Evolutionary conservation across 2,329 filamentous ascomycete genomes (phyloP), one percentile per base, ranked within the genome.

Genomic region (Clonostachys chloroleuca): DNA sequence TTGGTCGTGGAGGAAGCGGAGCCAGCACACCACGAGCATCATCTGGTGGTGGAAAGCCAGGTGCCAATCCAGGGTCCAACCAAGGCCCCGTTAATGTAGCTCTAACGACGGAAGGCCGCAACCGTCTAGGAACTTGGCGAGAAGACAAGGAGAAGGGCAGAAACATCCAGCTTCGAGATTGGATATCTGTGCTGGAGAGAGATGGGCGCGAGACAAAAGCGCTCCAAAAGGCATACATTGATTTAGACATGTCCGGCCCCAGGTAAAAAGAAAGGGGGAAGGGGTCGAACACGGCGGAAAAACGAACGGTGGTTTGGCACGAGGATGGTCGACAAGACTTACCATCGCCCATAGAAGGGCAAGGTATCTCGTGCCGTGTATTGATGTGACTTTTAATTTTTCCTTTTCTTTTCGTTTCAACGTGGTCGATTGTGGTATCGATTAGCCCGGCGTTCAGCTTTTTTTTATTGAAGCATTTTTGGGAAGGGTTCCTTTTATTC

Each of bases 131-230:
- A n/a, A 76, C 78, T 14, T 89, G 85, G 78, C 80, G 89, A 49
- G 91, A 96, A 64, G 86, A 90, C 57, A 83, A 81, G 46, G 82
- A 86, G 18, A 87, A 86, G 60, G 90, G 89, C 34, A 80, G 77
- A 54, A 84, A 85, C 24, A 89, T 96, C 43, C 91, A 96, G 68
- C 72, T 95, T 45, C 80, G 92, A 47, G 92, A 96, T 64, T 84
- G 91, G 72, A 73, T 95, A 14, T 75, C 81, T 17, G 87, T 88
- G 50, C 74, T 96, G 42, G 92, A 96, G 64, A 75, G 83, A 44
- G 89, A 95, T 61, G 86, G 88, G 2, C 77, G 75, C 54, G 86
- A 90, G 62, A 70, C 70, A 54, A 79, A 73, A 59, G 78, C 83
- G 20, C 62, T 89, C 43, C 82, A 87, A 59, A 65, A 69, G 43